These are phyloP conservation scores for Tuber umbilicatum DNA, from an alignment of 495 filamentous ascomycete species.

Conservation along the genomic window DNA sequence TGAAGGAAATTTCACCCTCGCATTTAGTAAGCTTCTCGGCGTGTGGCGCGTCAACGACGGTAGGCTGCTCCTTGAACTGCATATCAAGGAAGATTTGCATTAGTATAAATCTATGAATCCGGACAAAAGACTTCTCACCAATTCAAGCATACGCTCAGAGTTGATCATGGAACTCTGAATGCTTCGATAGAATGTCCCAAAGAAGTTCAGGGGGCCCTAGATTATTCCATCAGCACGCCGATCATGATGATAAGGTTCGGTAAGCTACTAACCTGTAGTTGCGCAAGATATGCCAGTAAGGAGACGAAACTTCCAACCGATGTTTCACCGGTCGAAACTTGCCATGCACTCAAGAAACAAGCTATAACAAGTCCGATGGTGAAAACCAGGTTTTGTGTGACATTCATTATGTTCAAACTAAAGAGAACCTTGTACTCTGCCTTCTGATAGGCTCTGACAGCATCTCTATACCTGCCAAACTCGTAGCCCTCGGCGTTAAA, in stretches of 20 bases:
- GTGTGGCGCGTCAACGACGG: constrained; percentile 52
- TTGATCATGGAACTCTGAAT: constrained; percentile 97
- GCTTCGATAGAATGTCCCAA: constrained; percentile 93
- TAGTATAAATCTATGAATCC: background rate
- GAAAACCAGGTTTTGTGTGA: constrained; percentile 87
- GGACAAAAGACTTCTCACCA: constrained; percentile 43
- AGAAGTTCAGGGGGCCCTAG: constrained; percentile 90
- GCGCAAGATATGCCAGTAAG: constrained; percentile 81
- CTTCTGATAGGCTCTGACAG: constrained; percentile 72
- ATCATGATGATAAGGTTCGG: background rate
- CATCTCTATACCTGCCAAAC: constrained; percentile 73
- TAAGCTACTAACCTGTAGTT: constrained; percentile 49
- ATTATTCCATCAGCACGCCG: background rate
- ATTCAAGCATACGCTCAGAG: constrained; percentile 84
- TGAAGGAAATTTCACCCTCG: constrained; percentile 74
- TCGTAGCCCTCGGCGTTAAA: constrained; percentile 96
- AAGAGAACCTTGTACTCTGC: constrained; percentile 83
- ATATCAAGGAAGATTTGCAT: constrained; percentile 9
- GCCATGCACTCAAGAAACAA: constrained; percentile 81
- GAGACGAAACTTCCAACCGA: constrained; percentile 72
- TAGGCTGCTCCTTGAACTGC: constrained; percentile 82
- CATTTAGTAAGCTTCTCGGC: constrained; percentile 57
- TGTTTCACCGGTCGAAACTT: constrained; percentile 66
- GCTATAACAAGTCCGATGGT: constrained; percentile 78
- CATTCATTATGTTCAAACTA: constrained; percentile 88